Conservation (phyloP, 805 yeast species). For the Scheffersomyces lignosus region DNA sequence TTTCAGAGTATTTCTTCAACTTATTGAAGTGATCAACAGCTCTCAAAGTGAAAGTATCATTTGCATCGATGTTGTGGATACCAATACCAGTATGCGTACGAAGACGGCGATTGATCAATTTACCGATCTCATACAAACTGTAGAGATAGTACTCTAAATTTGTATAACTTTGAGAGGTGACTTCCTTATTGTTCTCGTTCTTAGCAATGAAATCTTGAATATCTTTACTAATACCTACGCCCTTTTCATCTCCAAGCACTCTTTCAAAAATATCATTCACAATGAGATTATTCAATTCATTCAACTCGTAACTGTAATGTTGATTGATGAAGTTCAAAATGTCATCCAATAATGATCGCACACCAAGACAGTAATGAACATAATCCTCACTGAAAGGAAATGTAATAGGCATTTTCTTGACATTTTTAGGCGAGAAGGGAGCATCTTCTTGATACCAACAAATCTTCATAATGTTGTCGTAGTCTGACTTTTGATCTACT, state of each 20-base stretch:
- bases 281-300: conserved; percentile 57
- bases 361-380: conserved; percentile 79
- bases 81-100: conserved; percentile 39
- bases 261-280: conserved; percentile 63
- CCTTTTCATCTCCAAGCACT: conserved; percentile 52
- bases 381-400: conserved; percentile 86
- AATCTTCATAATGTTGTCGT: conserved; percentile 59
- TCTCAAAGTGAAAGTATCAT: conserved; percentile 39
- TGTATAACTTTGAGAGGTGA: conserved; percentile 82
- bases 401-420: conserved; percentile 57
- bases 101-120: conserved; percentile 37
- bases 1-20: conserved; percentile 73
- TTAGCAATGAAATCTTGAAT: conserved; percentile 59
- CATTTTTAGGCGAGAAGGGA: conserved; percentile 41
- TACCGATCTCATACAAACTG: conserved; percentile 71
- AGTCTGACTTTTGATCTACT: conserved; percentile 58
- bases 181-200: conserved; percentile 79
- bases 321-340: conserved; percentile 64
- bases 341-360: conserved; percentile 63
- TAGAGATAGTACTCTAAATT: conserved; percentile 83
- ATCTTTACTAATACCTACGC: conserved; percentile 58
- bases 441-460: conserved; percentile 69
- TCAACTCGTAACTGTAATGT: conserved; percentile 62
- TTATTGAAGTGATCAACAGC: conserved; percentile 57
- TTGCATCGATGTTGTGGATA: conserved; percentile 39